A percentile compares a stretch with the other conserved stretches of the same genome.
phyloP scores from a whole-genome alignment of 495 filamentous ascomycete genomes.

The Rhypophila decipiens region DNA sequence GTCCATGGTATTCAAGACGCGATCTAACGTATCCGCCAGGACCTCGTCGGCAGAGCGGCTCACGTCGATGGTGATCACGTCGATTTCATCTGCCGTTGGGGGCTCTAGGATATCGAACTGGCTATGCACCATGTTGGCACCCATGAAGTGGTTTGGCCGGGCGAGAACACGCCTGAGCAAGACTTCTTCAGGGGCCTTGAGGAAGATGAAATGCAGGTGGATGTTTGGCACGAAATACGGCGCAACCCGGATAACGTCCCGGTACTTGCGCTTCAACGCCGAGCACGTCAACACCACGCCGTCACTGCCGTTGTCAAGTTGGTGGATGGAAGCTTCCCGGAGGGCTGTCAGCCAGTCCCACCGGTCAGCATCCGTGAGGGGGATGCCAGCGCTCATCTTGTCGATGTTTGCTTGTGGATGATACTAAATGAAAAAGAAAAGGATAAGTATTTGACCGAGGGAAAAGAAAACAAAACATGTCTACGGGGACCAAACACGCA shows the following conservation, averaged over 20 bases:
- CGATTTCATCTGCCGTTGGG: constrained; percentile 69
- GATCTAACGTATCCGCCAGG: constrained; percentile 53
- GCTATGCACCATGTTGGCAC: constrained; percentile 91
- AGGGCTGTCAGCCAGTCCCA: constrained; percentile 97
- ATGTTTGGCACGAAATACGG: constrained; percentile 70
- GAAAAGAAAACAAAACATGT: not conserved
- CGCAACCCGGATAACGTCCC: constrained; percentile 90
- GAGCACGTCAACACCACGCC: constrained; percentile 96
- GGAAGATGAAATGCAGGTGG: constrained; percentile 87
- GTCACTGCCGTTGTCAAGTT: constrained; percentile 50
- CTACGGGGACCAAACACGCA: constrained; percentile 45
- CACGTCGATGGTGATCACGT: constrained; percentile 81
- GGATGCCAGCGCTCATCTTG: constrained; percentile 84
- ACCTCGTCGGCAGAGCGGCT: constrained; percentile 59
- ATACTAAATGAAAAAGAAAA: too few relatives aligned
- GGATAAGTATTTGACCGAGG: not conserved
- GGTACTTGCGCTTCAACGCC: constrained; percentile 93
- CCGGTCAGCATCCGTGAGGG: constrained; percentile 89
- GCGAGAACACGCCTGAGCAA: constrained; percentile 67
- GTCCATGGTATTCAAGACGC: constrained; percentile 39
- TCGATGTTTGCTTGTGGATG: constrained; percentile 80
- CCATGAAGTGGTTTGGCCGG: constrained; percentile 90
- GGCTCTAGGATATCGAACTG: constrained; percentile 83
- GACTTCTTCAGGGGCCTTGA: constrained; percentile 66
- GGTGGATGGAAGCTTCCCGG: constrained; percentile 68